Evolutionary conservation across 495 filamentous ascomycete species (phyloP).

Genomic region (Lasiosphaeria miniovina): DNA sequence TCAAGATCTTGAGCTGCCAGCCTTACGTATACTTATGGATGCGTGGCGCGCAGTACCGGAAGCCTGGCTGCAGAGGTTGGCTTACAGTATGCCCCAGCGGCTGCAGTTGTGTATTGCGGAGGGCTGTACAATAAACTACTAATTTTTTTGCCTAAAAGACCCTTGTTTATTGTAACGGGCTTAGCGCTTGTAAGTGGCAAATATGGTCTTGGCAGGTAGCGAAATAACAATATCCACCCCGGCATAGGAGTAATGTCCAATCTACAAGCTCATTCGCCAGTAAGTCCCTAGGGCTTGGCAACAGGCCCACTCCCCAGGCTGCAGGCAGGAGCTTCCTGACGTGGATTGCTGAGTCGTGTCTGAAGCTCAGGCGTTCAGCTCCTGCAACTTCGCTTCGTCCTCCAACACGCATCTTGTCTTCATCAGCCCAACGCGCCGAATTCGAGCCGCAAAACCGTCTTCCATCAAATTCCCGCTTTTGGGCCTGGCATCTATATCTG

Average conservation of each 20-base stretch:
- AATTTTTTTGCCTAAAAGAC: not conserved
- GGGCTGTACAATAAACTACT: not conserved
- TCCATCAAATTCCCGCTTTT: not conserved
- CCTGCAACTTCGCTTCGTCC: not conserved
- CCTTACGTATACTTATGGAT: too few relatives aligned
- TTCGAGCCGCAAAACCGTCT: not conserved
- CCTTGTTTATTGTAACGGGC: not conserved
- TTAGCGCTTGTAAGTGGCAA: not conserved
- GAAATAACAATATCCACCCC: not conserved
- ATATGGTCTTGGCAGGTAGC: not conserved
- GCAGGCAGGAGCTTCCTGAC: slow-evolving; percentile 38
- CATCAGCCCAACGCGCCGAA: not conserved
- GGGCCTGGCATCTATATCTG: not conserved
- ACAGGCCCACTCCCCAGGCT: not conserved
- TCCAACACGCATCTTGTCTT: not conserved
- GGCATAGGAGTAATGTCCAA: not conserved
- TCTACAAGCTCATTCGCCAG: slow-evolving; percentile 6
- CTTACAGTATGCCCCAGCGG: not conserved
- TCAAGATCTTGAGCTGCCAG: too few relatives aligned
- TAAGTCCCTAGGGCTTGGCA: not conserved
- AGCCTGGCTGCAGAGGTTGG: not conserved
- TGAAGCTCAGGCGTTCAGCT: not conserved
- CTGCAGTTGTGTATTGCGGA: not conserved
- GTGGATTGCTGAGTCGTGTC: slow-evolving; percentile 20
- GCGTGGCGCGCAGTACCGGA: not conserved